Evolutionary conservation across 2,329 filamentous ascomycete species (phyloP), one percentile per base, ranked within the genome.

Genomic region (Xylaria polymorpha): DNA sequence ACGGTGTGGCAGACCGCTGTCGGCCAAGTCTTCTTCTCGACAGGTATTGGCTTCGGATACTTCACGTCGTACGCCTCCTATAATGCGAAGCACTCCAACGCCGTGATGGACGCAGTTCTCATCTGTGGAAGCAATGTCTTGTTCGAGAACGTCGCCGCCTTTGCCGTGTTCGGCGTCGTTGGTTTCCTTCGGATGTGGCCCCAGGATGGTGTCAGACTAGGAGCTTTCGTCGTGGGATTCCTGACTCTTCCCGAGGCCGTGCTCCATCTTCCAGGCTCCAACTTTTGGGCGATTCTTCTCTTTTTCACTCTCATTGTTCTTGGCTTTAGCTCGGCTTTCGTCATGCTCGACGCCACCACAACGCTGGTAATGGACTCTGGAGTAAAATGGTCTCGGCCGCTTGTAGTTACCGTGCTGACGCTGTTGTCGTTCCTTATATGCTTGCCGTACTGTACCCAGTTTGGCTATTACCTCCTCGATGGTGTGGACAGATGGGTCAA

Each of bases 1-100:
- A 81, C 80, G 0, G 82, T 89, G 1, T 89, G 87, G 87, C 86
- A 89, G 74, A 86, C 85, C n/a, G 87, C 87, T 2, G 83, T 85
- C 8, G 86, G 87, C 1, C 87, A 89, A 68, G 86, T 88, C 55
- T 88, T 89, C 77, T 88, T 88, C 77, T 87, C 85, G 0, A 88
- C 85, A 0, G 86, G 86, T 3, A 85, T 88, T 35, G 86, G 85
- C 0, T 88, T 88, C 72, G 86, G 87, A 2, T 87, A 87, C 74
- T 88, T 87, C 68, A 88, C 86, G 0, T 85, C 83, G 0, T 89
- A 88, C 70, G 86, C 87, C 0, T 87, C 85, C 0, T 89, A 88
- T 76, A 88, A 88, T 79, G 72, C 85, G 81, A 82, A 83, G 71
- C 83, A 87, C 74, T 85, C 86, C 8, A 88, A 89, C 60, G 86